Evolutionary conservation across 495 filamentous ascomycete genomes (phyloP).

Genomic region (Tuber borchii): DNA sequence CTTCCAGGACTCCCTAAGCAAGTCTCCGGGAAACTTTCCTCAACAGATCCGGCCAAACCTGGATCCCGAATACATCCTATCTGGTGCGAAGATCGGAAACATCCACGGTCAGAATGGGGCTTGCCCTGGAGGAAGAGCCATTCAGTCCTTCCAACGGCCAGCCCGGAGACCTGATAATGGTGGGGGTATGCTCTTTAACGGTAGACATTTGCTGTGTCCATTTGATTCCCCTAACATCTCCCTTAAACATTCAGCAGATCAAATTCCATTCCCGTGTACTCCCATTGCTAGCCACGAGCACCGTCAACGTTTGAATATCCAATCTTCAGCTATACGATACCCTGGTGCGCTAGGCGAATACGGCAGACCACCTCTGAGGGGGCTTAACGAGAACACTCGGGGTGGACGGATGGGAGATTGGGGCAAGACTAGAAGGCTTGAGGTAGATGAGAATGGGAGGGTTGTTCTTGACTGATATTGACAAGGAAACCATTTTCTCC

Average conservation of each 20-base stretch:
- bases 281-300: conserved; percentile 13
- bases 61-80: conserved; percentile 29
- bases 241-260: background rate
- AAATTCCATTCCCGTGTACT: conserved; percentile 5
- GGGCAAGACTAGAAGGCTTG: conserved; percentile 1
- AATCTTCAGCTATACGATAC: too few relatives aligned
- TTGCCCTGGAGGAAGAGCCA: background rate
- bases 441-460: conserved; percentile 5
- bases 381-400: background rate
- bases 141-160: conserved; percentile 1
- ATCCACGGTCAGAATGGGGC: conserved; percentile 5
- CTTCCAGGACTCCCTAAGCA: conserved; percentile 8
- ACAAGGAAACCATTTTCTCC: background rate
- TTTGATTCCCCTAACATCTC: background rate
- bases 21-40: background rate
- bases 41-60: background rate
- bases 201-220: background rate
- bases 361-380: background rate
- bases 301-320: too few relatives aligned
- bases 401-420: background rate
- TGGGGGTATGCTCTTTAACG: background rate
- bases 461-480: background rate
- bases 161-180: background rate
- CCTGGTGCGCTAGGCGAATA: too few relatives aligned
- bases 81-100: conserved; percentile 27